Base-by-base conservation (phyloP, 2,329 filamentous ascomycete species). In the Penicillium sp. region DNA sequence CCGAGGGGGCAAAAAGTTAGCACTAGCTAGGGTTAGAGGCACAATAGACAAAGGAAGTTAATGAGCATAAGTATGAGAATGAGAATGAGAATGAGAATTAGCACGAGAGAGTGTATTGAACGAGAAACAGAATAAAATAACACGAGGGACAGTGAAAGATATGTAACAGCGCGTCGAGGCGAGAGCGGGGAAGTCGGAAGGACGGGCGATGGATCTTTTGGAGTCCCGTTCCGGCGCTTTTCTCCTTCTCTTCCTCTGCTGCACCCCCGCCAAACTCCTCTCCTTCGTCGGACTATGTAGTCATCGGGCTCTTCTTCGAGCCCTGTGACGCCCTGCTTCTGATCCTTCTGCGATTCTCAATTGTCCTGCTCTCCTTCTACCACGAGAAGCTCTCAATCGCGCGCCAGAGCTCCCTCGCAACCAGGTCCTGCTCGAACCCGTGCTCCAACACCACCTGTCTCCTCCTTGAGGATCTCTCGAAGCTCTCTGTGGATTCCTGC, bases 281-380 rank as follows among this genome's bases (percentile, higher is more conserved):
- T 65, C 63, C 65, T 65, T 63, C 67, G 61, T 54, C 66, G 58
- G 64, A 72, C 67, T 73, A 74, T 74, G 71, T 74, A 73, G 71
- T 66, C 67, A 58, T 66, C 60, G 60, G 61, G 64, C 65, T 66
- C 59, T 64, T 52, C 42, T 56, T 60, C 55, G 64, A 66, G 64
- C 68, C 69, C 58, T 54, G 61, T 59, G 64, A 65, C 60, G 56
- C 56, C 58, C 49, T 65, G 52, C 55, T 57, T 53, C 51, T 51
- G 37, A 60, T 65, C 49, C 46, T 51, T 55, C 55, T 63, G 56
- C 52, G 56, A 61, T 62, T 62, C 52, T 48, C 62, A 64, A 68
- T 66, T 68, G 65, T 65, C 58, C 51, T 55, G 26, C 54, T 57
- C 49, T 55, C 51, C 42, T 58, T 55, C 45, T 45, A 6, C 41